phyloP scores from a whole-genome alignment of 2,329 filamentous ascomycete species.

The Cladophialophora bantiana region DNA sequence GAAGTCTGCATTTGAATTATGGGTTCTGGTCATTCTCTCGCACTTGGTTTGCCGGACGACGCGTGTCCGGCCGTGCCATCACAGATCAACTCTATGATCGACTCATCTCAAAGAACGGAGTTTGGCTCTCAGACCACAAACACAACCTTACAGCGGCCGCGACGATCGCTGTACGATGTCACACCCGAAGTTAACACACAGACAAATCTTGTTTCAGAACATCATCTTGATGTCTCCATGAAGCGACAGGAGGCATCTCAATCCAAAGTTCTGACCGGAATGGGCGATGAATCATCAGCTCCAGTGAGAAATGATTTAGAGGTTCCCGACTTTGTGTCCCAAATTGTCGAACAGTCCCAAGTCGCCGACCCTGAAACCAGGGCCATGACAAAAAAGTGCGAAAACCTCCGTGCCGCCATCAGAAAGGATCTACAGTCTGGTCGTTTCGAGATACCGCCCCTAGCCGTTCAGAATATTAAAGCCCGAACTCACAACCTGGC shows the following conservation, averaged over 20 bases:
- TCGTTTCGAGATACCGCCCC: conserved; percentile 17
- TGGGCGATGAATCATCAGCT: background rate
- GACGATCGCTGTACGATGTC: background rate
- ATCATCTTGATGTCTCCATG: background rate
- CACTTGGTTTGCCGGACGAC: background rate
- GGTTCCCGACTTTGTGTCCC: background rate
- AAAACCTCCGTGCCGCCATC: conserved; percentile 1
- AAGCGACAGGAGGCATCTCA: background rate
- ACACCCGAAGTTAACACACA: background rate
- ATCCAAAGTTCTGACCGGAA: background rate
- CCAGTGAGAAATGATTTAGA: background rate
- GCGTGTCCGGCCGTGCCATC: background rate
- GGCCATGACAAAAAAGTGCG: background rate
- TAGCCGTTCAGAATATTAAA: background rate
- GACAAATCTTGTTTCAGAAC: background rate
- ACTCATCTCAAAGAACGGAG: background rate
- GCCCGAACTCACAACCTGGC: background rate
- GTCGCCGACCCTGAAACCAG: background rate
- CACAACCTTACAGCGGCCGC: background rate
- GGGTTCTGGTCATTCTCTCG: background rate
- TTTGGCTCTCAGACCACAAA: background rate
- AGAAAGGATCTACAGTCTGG: conserved; percentile 24
- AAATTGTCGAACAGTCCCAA: background rate
- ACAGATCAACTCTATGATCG: background rate
- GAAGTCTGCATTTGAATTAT: conserved; percentile 3